Evolutionary conservation across 495 filamentous ascomycete species (phyloP), one percentile per base, ranked within the genome.

Genomic region (Annulohypoxylon stygium): DNA sequence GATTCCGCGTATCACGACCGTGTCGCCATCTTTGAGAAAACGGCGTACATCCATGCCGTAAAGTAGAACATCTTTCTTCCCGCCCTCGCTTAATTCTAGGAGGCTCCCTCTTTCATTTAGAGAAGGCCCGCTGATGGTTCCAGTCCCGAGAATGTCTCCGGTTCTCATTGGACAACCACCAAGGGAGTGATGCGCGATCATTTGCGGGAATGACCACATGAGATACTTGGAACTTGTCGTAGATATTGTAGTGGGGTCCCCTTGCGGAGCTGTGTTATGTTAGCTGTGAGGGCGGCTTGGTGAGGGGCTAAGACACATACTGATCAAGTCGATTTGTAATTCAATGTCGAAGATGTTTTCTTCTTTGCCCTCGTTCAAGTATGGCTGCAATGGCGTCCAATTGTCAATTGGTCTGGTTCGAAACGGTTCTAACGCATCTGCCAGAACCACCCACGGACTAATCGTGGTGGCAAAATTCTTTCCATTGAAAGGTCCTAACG

Each of bases 381-480:
- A 97, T 2, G 85, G 88, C 39, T 93, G 88, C 5, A 93, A 64
- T 43, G 85, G 80, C 2, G 88, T 87, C 69, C 88, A 83, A 74
- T 93, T 91, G 78, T 90, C 85, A 6, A 94, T 78, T 2, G 86
- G 88, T n/a, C 79, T 71, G 1, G 78, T 70, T 33, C 83, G 75
- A 54, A 83, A 86, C n/a, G 92, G 91, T 80, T 93, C 92, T 36
- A 97, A 82, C 11, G 95, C 94, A 74, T 97, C 94, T 12, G 91
- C 81, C 3, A 96, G 82, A 12, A 98, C 93, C 0, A 98, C 91
- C 95, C 95, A 98, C 0, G 94, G 87, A 61, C 90, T 93, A 68
- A 98, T 92, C 2, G 88, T 92, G 0, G 94, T 96, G n/a, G 90
- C 93, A 80, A 97, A 97, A 79, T 96, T 97, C 87, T 98, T 98